These are phyloP conservation scores for Omphalea diandra DNA, from an alignment of 441 rosid species.

Conservation along the genomic window DNA sequence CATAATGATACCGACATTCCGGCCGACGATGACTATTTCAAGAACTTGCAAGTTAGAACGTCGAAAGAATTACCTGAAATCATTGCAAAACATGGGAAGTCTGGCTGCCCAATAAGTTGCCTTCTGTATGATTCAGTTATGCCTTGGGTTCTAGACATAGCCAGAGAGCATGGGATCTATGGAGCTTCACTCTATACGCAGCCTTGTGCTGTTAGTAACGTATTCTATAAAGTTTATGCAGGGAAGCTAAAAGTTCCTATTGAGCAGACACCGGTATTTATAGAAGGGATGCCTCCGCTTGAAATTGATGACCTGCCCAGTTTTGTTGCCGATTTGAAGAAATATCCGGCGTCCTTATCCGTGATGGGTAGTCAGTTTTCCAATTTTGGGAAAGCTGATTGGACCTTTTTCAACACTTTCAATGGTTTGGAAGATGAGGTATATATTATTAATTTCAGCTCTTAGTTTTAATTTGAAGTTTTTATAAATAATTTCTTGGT, in stretches of 20 bases:
- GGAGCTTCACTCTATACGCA: conserved; percentile 8
- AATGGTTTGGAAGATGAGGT: conserved; percentile 1
- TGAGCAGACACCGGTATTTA: neutral
- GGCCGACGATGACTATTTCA: conserved; percentile 12
- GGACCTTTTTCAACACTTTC: conserved; percentile 7
- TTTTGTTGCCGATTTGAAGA: neutral
- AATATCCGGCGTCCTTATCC: neutral
- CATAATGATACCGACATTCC: neutral
- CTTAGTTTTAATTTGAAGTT: too few species aligned
- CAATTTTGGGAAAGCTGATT: conserved; percentile 5
- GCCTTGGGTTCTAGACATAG: conserved; percentile 12
- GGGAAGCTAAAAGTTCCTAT: neutral
- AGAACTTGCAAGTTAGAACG: conserved; percentile 9
- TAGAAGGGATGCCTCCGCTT: conserved; percentile 1
- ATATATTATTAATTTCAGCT: too few species aligned
- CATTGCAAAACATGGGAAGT: conserved; percentile 8
- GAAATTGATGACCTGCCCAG: neutral
- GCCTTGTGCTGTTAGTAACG: neutral
- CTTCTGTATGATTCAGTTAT: conserved; percentile 32
- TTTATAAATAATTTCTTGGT: too few species aligned
- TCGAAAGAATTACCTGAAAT: conserved; percentile 25
- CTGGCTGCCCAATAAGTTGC: conserved; percentile 22
- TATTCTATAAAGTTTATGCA: neutral
- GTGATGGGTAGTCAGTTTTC: neutral
- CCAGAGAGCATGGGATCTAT: neutral